phyloP scores from a whole-genome alignment of 2,329 filamentous ascomycete genomes.

The Claviceps citrina region DNA sequence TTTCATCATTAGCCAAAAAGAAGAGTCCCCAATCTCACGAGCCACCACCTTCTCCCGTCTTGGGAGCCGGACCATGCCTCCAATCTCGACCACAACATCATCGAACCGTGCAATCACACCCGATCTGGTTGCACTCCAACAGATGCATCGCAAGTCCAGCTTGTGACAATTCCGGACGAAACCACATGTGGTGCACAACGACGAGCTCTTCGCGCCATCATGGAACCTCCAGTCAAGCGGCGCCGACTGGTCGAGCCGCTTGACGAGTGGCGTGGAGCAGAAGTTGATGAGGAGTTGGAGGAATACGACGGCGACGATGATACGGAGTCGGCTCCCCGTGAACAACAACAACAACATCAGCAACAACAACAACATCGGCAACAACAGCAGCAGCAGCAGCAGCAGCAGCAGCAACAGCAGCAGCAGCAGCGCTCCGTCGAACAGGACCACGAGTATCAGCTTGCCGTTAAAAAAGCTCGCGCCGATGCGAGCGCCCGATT shows the following conservation, averaged over 20 bases:
- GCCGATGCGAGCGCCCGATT: conserved; percentile 59
- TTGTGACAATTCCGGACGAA: neutral
- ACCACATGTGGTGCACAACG: conserved; percentile 5
- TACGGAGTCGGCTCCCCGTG: conserved; percentile 32
- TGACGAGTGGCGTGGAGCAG: conserved; percentile 9
- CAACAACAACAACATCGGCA: conserved; percentile 8
- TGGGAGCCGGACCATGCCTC: neutral
- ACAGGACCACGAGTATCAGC: conserved; percentile 38
- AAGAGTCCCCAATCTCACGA: neutral
- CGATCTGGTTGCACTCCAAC: neutral
- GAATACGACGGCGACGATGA: conserved; percentile 22
- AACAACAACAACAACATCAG: conserved; percentile 14
- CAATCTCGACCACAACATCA: neutral
- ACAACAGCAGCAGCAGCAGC: too few species aligned
- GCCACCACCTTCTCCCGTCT: neutral
- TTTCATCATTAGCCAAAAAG: neutral
- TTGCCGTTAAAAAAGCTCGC: conserved; percentile 46
- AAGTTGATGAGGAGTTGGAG: conserved; percentile 4
- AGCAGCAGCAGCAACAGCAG: neutral
- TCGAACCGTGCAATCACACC: neutral
- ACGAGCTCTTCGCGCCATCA: conserved; percentile 14
- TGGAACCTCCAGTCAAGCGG: conserved; percentile 48
- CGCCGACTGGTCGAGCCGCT: conserved; percentile 34
- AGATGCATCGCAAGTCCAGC: neutral
- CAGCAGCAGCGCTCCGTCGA: conserved; percentile 25